Percentiles rank a stretch among this genome's conserved stretches.
Conservation (phyloP, 2,329 filamentous ascomycete species). For the Fusarium armeniacum region DNA sequence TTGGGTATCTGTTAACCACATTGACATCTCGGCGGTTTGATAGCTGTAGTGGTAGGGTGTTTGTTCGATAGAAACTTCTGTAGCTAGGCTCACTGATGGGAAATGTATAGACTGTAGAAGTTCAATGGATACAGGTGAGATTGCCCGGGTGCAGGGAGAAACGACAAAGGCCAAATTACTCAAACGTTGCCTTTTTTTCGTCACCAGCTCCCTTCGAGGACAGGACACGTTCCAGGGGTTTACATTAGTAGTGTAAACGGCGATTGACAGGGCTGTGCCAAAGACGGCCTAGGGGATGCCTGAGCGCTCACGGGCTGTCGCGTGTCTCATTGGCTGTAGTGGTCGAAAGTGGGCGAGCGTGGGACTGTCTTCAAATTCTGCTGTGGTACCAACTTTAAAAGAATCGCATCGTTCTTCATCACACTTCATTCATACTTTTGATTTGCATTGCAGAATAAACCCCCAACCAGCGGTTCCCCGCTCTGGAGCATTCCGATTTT, state of each 20-base stretch:
- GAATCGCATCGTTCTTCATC: slow-evolving; percentile 30
- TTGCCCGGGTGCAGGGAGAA: slow-evolving; percentile 30
- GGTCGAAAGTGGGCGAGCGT: slow-evolving; percentile 33
- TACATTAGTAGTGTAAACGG: slow-evolving; percentile 27
- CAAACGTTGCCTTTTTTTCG: slow-evolving; percentile 41
- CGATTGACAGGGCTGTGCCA: slow-evolving; percentile 41
- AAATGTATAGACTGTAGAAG: background rate
- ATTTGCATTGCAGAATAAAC: background rate
- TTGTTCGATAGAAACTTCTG: slow-evolving; percentile 3
- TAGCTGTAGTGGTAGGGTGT: slow-evolving; percentile 4
- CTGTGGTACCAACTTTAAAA: slow-evolving; percentile 9
- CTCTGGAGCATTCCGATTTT: slow-evolving; percentile 3
- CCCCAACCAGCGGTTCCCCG: slow-evolving; percentile 1
- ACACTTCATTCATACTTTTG: slow-evolving; percentile 2
- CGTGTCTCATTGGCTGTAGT: slow-evolving; percentile 42
- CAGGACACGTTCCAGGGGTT: slow-evolving; percentile 42
- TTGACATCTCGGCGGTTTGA: slow-evolving; percentile 67
- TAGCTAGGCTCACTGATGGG: background rate
- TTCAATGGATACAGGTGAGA: slow-evolving; percentile 21
- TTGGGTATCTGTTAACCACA: slow-evolving; percentile 97
- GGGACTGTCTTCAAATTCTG: slow-evolving; percentile 44
- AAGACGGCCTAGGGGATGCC: slow-evolving; percentile 27
- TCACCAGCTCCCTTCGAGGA: slow-evolving; percentile 39
- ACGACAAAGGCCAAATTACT: slow-evolving; percentile 35
- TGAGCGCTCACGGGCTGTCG: slow-evolving; percentile 13